A percentile compares a stretch with the other conserved stretches of the same genome.
Evolutionary conservation across 1,139 yeast species (phyloP).

Genomic region (Blastobotrys raffinosifermentans): DNA sequence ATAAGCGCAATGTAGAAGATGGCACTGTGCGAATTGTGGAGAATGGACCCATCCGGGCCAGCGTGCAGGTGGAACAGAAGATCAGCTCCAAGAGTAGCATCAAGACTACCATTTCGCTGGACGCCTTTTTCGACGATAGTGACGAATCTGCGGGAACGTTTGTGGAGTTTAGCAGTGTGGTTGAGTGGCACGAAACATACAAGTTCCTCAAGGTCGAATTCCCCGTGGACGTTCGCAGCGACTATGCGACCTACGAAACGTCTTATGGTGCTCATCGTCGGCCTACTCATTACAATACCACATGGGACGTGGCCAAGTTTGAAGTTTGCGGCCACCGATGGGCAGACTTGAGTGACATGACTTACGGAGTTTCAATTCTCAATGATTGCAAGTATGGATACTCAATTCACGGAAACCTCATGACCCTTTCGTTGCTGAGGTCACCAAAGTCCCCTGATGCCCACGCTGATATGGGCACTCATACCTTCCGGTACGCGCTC

Average conservation of each 20-base stretch:
- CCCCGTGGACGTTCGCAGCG: conserved; percentile 75
- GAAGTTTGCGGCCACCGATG: conserved; percentile 94
- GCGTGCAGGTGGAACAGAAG: conserved; percentile 51
- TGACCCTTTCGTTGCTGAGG: conserved; percentile 75
- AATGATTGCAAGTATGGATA: conserved; percentile 90
- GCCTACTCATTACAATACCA: conserved; percentile 89
- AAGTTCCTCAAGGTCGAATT: conserved; percentile 91
- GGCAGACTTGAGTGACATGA: conserved; percentile 81
- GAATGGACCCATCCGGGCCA: conserved; percentile 53
- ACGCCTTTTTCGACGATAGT: conserved; percentile 41
- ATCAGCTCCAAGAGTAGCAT: conserved; percentile 55
- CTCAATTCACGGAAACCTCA: conserved; percentile 80
- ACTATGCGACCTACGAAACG: conserved; percentile 81
- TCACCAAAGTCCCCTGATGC: conserved; percentile 91
- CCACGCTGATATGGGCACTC: conserved; percentile 88
- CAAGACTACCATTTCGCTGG: conserved; percentile 64
- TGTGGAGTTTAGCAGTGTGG: conserved; percentile 57
- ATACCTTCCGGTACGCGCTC: conserved; percentile 75
- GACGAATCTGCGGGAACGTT: conserved; percentile 31
- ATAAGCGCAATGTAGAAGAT: conserved; percentile 47
- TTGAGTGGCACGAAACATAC: conserved; percentile 83
- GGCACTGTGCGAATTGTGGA: conserved; percentile 44
- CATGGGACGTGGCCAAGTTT: conserved; percentile 95
- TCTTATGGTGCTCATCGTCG: conserved; percentile 87
- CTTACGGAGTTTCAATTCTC: conserved; percentile 81